Evolutionary conservation across 352 stramenopile species (phyloP).

Genomic region (Thalassiosira ordinaria): DNA sequence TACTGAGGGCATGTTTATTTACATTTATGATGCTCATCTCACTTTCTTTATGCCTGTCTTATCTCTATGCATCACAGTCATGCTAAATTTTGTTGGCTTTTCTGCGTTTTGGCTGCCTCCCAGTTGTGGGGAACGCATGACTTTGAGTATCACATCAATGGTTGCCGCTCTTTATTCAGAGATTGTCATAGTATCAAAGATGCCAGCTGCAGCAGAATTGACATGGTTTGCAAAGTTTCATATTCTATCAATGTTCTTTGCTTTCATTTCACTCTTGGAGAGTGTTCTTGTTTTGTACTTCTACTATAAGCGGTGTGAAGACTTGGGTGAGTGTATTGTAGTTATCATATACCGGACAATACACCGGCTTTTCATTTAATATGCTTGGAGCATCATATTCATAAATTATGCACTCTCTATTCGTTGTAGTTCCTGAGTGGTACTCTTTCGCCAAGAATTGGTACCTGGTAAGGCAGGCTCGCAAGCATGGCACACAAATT

Average conservation of each 20-base stretch:
- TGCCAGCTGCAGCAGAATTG: conserved; percentile 36
- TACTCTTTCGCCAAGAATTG: conserved; percentile 3
- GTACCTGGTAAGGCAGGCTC: neutral
- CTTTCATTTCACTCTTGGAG: conserved; percentile 47
- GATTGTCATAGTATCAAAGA: conserved; percentile 38
- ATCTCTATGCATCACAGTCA: conserved; percentile 11
- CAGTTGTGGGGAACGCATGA: conserved; percentile 55
- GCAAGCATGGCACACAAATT: neutral
- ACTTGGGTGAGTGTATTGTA: neutral
- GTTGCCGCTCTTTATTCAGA: conserved; percentile 55
- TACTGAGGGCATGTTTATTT: no score
- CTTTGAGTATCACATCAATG: conserved; percentile 53
- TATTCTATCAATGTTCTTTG: conserved; percentile 30
- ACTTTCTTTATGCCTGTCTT: no score
- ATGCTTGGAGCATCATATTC: no score
- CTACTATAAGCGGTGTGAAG: conserved; percentile 18
- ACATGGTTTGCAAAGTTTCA: conserved; percentile 63
- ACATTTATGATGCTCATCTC: no score
- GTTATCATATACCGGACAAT: no score
- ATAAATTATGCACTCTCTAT: no score
- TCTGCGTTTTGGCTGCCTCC: conserved; percentile 56
- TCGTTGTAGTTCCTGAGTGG: neutral
- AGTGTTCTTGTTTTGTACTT: conserved; percentile 30
- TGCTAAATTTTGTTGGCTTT: conserved; percentile 58
- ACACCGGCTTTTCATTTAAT: no score